Evolutionary conservation across 805 yeast species (phyloP), one percentile per base, ranked within the genome.

Genomic region (Zygotorulaspora sp.): DNA sequence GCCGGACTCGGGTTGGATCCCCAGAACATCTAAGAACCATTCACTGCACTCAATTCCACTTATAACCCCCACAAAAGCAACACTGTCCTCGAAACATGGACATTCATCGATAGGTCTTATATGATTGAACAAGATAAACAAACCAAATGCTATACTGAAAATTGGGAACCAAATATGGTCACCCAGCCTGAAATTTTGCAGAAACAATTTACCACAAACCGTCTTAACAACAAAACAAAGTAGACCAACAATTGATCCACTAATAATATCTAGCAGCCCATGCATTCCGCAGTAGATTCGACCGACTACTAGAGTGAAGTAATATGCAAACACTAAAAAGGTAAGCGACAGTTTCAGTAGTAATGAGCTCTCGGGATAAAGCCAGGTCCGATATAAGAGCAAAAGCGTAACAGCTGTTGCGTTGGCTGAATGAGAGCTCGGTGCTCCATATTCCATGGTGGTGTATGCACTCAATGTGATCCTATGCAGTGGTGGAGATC

Each of bases 281-380:
- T 92, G 98, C 98, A 90, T 90, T 3, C 98, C 98, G 59, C 96
- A 88, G 64, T 92, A 90, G 7, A 90, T 54, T 39, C 98, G 70
- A 12, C 98, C 98, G 43, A 77, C 57, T 1, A 84, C 73, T 43
- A 92, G 66, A 6, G 88, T 76, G 24, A 70, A 42, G 52, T 77
- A 78, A 57, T 88, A 88, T 15, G 74, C 8, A 5, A 47, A 39
- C 2, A 53, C 48, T 10, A 60, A 31, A 5, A 55, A 28, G 4
- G 55, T 34, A 4, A 53, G 31, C 4, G 40, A 17, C 6, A 54
- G 20, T 5, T 40, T 36, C 5, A 18, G 16, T 3, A 20, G 10
- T 10, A 40, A 30, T 3, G 44, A 25, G 12, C 38, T 9, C 6
- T 42, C 30, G 2, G 30, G 28, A 1, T 30, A 13, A 12, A 26